Conservation (phyloP, 2,329 filamentous ascomycete genomes). For the Hypoxylon sp. region DNA sequence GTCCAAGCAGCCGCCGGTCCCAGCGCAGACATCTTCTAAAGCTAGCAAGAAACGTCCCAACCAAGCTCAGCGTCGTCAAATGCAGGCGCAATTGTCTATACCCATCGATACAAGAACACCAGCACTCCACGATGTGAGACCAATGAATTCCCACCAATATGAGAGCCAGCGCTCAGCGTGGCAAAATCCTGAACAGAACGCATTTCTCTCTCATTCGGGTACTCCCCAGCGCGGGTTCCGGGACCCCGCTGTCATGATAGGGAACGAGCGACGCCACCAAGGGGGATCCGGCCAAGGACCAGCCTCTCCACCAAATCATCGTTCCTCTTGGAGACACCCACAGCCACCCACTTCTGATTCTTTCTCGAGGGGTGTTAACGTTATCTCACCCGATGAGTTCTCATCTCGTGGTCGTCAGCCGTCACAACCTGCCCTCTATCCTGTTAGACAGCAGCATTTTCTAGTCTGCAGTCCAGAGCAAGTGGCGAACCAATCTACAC, state of each 20-base stretch:
- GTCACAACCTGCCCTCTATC: slow-evolving; percentile 51
- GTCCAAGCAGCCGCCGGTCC: slow-evolving; percentile 6
- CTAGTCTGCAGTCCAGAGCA: slow-evolving; percentile 59
- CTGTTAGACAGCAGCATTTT: slow-evolving; percentile 49
- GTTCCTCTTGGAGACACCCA: slow-evolving; percentile 45
- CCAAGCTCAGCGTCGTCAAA: slow-evolving; percentile 73
- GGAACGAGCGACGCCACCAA: slow-evolving; percentile 35
- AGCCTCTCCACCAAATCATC: slow-evolving; percentile 32
- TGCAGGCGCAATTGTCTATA: slow-evolving; percentile 71
- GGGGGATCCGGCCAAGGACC: slow-evolving; percentile 36
- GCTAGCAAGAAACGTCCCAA: slow-evolving; percentile 67
- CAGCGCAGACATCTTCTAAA: slow-evolving; percentile 46
- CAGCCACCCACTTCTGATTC: slow-evolving; percentile 35
- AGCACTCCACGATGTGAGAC: slow-evolving; percentile 46
- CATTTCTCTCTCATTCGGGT: slow-evolving; percentile 53
- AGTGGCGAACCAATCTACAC: slow-evolving; percentile 60
- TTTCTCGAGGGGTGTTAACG: slow-evolving; percentile 43
- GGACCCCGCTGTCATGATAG: slow-evolving; percentile 30
- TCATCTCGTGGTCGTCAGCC: slow-evolving; percentile 43
- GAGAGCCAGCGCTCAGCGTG: slow-evolving; percentile 44
- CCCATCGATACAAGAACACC: slow-evolving; percentile 62
- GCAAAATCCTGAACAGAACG: slow-evolving; percentile 41
- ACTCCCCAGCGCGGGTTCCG: slow-evolving; percentile 34
- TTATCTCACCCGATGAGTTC: slow-evolving; percentile 47
- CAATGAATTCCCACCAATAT: slow-evolving; percentile 52